Percentiles rank a stretch among this genome's conserved stretches.
These are phyloP conservation scores for Parathielavia hyrcaniae DNA, from an alignment of 495 filamentous ascomycete genomes.

Conservation along the genomic window DNA sequence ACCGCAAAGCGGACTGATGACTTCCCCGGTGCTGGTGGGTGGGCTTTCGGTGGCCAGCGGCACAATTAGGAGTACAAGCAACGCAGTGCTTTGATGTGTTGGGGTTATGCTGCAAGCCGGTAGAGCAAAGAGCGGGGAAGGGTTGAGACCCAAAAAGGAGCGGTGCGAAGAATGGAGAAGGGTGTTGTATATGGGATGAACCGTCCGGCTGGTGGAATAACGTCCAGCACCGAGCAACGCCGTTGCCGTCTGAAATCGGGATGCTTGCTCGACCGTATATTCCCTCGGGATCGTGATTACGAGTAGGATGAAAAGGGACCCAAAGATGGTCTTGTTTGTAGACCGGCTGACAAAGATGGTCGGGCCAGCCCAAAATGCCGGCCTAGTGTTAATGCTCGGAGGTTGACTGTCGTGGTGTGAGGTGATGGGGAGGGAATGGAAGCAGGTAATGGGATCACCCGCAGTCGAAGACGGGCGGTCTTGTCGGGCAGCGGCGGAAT, in stretches of 20 bases:
- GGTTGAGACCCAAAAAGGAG: conserved; percentile 7
- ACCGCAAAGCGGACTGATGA: conserved; percentile 12
- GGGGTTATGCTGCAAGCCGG: conserved; percentile 4
- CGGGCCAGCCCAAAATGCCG: conserved; percentile 30
- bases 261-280: conserved; percentile 7
- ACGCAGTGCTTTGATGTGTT: conserved; percentile 14
- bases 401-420: conserved; percentile 18
- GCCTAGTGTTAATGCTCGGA: conserved; percentile 21
- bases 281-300: conserved; percentile 4
- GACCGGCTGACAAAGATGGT: conserved; percentile 21
- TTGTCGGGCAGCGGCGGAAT: conserved; percentile 26
- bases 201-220: conserved; percentile 17
- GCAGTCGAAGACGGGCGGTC: conserved; percentile 2
- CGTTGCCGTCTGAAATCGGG: conserved; percentile 9
- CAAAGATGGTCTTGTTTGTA: conserved; percentile 19
- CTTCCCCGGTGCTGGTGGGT: neutral
- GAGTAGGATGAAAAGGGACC: neutral
- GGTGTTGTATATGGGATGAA: conserved; percentile 22
- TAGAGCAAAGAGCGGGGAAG: conserved; percentile 11
- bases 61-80: conserved; percentile 14
- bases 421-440: conserved; percentile 16
- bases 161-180: conserved; percentile 1
- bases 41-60: conserved; percentile 6
- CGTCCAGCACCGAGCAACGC: conserved; percentile 21
- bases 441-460: conserved; percentile 21